These are phyloP conservation scores for Teratosphaeria nubilosa DNA, from an alignment of 2,329 filamentous ascomycete species.

Conservation along the genomic window DNA sequence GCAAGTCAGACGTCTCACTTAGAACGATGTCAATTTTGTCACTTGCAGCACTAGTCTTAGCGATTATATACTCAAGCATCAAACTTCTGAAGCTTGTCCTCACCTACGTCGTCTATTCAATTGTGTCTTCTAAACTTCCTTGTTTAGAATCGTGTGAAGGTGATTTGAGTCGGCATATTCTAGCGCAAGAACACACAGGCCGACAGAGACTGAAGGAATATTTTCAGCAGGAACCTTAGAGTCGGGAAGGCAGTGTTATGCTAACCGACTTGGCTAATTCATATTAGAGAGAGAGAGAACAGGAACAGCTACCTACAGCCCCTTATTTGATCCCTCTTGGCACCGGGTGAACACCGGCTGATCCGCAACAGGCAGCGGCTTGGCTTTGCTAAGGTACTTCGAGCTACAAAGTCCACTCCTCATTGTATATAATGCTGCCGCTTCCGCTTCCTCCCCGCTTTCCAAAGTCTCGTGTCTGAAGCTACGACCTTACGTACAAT, in stretches of 20 bases:
- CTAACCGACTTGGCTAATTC: not conserved
- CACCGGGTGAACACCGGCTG: not conserved
- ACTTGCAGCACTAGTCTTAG: not conserved
- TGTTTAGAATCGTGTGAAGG: not conserved
- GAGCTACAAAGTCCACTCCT: not conserved
- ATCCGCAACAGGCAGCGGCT: not conserved
- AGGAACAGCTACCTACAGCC: not conserved
- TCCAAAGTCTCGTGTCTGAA: not conserved
- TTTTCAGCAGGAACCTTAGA: not conserved
- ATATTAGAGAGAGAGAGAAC: not conserved
- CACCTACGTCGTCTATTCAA: not conserved
- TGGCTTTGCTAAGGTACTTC: not conserved
- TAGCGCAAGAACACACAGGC: not conserved
- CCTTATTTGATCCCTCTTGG: not conserved
- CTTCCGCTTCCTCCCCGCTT: not conserved
- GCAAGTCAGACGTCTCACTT: not conserved
- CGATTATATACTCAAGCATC: not conserved
- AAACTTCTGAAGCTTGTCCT: not conserved
- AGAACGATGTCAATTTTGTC: not conserved
- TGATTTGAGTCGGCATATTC: not conserved
- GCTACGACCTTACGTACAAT: not conserved
- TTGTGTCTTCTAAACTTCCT: not conserved
- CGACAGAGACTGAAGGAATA: not conserved
- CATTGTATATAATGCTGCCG: not conserved
- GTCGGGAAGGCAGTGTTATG: not conserved